Conservation (phyloP, 2,329 filamentous ascomycete genomes). For the Trematosphaeria pertusa region DNA sequence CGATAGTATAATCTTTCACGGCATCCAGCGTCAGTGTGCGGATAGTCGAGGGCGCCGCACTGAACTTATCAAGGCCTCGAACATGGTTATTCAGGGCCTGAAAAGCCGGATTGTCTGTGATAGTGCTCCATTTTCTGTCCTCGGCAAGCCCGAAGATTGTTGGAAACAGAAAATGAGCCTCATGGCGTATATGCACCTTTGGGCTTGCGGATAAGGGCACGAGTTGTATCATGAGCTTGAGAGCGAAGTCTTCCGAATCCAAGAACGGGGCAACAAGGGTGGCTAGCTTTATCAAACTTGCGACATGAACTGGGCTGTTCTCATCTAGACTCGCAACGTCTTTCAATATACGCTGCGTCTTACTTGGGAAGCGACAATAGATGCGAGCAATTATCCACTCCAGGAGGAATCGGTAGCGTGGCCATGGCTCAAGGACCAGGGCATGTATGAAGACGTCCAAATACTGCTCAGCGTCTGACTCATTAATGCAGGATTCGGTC, state of each 20-base stretch:
- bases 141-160: slow-evolving; percentile 52
- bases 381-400: slow-evolving; percentile 58
- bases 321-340: slow-evolving; percentile 51
- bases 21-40: slow-evolving; percentile 50
- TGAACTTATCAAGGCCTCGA: slow-evolving; percentile 52
- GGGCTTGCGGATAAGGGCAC: slow-evolving; percentile 55
- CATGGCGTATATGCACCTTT: slow-evolving; percentile 61
- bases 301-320: slow-evolving; percentile 55
- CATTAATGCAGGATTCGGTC: slow-evolving; percentile 44
- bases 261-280: slow-evolving; percentile 50
- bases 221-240: slow-evolving; percentile 50
- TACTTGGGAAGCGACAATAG: slow-evolving; percentile 44
- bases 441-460: slow-evolving; percentile 49
- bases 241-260: slow-evolving; percentile 47
- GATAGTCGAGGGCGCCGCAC: slow-evolving; percentile 48
- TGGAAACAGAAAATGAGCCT: slow-evolving; percentile 59
- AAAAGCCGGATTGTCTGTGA: slow-evolving; percentile 52
- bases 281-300: slow-evolving; percentile 56
- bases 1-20: slow-evolving; percentile 51
- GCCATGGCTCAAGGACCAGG: slow-evolving; percentile 55
- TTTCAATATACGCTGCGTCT: slow-evolving; percentile 42
- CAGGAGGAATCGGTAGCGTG: slow-evolving; percentile 55
- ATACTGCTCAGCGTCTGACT: slow-evolving; percentile 37
- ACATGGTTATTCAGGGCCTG: slow-evolving; percentile 53
- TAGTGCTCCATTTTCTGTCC: slow-evolving; percentile 41